Percentiles rank a stretch among this genome's conserved stretches.
phyloP scores from a whole-genome alignment of 306 rosid genomes.

The Sicyos baderoa region DNA sequence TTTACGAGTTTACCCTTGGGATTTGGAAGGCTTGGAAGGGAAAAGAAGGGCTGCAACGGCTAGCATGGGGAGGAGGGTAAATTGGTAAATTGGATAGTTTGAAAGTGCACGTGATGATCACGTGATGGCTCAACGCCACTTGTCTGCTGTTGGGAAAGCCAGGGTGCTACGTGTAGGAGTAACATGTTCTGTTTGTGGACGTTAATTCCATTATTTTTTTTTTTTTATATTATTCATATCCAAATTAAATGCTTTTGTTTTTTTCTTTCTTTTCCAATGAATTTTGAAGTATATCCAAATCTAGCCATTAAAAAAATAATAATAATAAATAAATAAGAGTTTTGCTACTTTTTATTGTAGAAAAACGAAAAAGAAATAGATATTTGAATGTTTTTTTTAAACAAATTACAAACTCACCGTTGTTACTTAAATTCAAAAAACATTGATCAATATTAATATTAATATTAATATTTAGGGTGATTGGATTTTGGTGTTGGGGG shows the following conservation, averaged over 20 bases:
- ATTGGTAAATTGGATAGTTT: slow-evolving; percentile 29
- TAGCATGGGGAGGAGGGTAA: slow-evolving; percentile 43
- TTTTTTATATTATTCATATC: neutral
- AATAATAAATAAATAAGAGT: no score
- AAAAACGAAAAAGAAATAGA: no score
- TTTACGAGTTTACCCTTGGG: slow-evolving; percentile 39
- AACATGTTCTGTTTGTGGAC: slow-evolving; percentile 7
- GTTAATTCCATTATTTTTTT: slow-evolving; percentile 4
- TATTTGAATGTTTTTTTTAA: no score
- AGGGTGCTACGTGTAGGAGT: slow-evolving; percentile 3
- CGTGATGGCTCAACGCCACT: slow-evolving; percentile 38
- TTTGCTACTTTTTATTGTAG: no score
- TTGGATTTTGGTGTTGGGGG: no score
- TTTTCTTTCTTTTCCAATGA: neutral
- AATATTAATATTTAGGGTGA: no score
- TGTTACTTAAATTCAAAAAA: no score
- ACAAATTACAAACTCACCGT: no score
- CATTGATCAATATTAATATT: no score
- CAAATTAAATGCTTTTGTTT: neutral
- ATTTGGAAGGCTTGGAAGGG: neutral
- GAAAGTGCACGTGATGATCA: slow-evolving; percentile 26
- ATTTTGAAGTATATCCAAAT: neutral
- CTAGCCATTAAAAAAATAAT: neutral
- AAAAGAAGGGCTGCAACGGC: slow-evolving; percentile 55
- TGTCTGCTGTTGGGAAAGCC: slow-evolving; percentile 31